phyloP scores from a whole-genome alignment of 768 basidiomycete species.

The Serendipita indica region DNA sequence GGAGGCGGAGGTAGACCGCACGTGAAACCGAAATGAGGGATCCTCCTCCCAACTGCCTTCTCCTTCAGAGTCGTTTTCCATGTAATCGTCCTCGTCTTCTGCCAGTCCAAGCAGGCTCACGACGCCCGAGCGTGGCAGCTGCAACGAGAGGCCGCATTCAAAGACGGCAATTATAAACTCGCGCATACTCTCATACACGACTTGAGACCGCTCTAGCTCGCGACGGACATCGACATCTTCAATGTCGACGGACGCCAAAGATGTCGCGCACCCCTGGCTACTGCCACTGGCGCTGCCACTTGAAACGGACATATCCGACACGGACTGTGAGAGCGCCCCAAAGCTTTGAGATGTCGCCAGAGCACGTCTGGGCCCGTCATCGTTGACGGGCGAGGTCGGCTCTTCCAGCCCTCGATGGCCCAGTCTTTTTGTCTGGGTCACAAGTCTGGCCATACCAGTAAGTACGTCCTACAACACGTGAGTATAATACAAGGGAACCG shows the following conservation, averaged over 20 bases:
- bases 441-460: neutral
- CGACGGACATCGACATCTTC: neutral
- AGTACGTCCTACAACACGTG: neutral
- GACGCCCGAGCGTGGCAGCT: neutral
- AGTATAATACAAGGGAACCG: neutral
- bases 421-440: neutral
- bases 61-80: neutral
- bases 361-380: neutral
- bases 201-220: neutral
- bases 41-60: conserved; percentile 9
- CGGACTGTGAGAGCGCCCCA: neutral
- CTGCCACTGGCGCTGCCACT: no score
- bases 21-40: neutral
- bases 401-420: conserved; percentile 1
- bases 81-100: neutral
- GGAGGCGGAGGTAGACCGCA: neutral
- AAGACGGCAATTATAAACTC: conserved; percentile 1
- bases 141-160: neutral
- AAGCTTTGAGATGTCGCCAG: neutral
- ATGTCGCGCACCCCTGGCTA: neutral
- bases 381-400: neutral
- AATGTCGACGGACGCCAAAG: conserved; percentile 1
- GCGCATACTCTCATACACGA: neutral
- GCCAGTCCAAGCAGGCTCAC: neutral
- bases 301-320: neutral